Conservation (phyloP, 768 basidiomycete species). For the Naganishia vishniacii region DNA sequence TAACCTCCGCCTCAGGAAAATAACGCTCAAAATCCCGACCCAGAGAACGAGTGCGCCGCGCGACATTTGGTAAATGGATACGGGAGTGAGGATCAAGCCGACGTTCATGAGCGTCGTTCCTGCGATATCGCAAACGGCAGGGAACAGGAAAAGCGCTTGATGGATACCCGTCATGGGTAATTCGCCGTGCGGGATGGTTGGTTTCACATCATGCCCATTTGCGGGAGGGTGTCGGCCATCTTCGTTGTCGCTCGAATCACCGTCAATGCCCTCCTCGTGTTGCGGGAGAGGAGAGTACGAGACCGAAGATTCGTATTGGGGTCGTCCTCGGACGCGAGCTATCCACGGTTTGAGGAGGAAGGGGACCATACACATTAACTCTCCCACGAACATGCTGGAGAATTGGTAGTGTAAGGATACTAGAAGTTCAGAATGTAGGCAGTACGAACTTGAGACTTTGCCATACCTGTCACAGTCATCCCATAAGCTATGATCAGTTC, state of each 20-base stretch:
- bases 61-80: slow-evolving; percentile 92
- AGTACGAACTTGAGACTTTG: slow-evolving; percentile 45
- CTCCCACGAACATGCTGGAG: slow-evolving; percentile 61
- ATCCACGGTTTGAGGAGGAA: slow-evolving; percentile 30
- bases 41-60: slow-evolving; percentile 83
- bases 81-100: slow-evolving; percentile 90
- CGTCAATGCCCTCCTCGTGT: slow-evolving; percentile 26
- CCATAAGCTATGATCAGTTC: neutral
- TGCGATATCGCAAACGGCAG: slow-evolving; percentile 81
- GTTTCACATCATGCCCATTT: neutral
- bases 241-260: neutral
- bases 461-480: slow-evolving; percentile 40
- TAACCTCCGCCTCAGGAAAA: slow-evolving; percentile 78
- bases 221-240: neutral
- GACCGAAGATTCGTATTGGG: neutral
- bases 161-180: neutral
- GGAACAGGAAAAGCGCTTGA: slow-evolving; percentile 68
- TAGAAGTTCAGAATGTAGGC: neutral
- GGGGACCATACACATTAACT: slow-evolving; percentile 61
- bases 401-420: neutral
- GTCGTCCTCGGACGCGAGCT: neutral
- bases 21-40: slow-evolving; percentile 81
- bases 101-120: slow-evolving; percentile 80
- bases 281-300: slow-evolving; percentile 15
- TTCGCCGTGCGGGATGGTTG: neutral